Evolutionary conservation across 2,329 filamentous ascomycete species (phyloP).

Genomic region (Aureobasidium sp.): DNA sequence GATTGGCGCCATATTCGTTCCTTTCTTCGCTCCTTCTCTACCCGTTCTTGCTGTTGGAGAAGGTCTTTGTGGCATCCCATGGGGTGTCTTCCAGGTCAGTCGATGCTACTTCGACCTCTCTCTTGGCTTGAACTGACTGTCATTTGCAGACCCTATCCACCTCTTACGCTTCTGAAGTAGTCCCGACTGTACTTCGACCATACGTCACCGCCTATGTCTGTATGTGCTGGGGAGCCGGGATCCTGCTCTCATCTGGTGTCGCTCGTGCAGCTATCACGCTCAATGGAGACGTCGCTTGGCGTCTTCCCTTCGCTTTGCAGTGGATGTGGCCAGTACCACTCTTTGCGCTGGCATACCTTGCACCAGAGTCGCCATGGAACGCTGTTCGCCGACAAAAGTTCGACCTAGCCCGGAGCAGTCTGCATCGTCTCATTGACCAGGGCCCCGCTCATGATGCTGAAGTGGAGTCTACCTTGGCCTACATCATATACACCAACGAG

Average conservation of each 20-base stretch:
- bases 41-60: slow-evolving; percentile 63
- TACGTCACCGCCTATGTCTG: slow-evolving; percentile 68
- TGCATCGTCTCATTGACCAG: background rate
- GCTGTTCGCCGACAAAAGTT: slow-evolving; percentile 39
- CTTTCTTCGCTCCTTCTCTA: slow-evolving; percentile 15
- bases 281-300: slow-evolving; percentile 39
- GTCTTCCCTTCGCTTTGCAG: slow-evolving; percentile 50
- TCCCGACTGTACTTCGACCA: slow-evolving; percentile 63
- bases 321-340: slow-evolving; percentile 41
- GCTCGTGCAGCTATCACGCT: slow-evolving; percentile 34
- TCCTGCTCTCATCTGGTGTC: slow-evolving; percentile 57
- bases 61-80: slow-evolving; percentile 65
- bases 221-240: slow-evolving; percentile 69
- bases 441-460: slow-evolving; percentile 1
- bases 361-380: slow-evolving; percentile 41
- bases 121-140: slow-evolving; percentile 40
- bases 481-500: slow-evolving; percentile 31
- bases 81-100: slow-evolving; percentile 57
- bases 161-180: slow-evolving; percentile 74
- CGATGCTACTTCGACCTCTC: no score
- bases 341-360: slow-evolving; percentile 42
- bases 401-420: slow-evolving; percentile 27
- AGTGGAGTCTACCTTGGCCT: slow-evolving; percentile 22
- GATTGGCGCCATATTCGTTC: slow-evolving; percentile 60
- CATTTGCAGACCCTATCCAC: slow-evolving; percentile 34